A percentile compares a stretch with the other conserved stretches of the same genome.
phyloP scores from a whole-genome alignment of 2,329 filamentous ascomycete genomes.

The Calonectria fujianensis region DNA sequence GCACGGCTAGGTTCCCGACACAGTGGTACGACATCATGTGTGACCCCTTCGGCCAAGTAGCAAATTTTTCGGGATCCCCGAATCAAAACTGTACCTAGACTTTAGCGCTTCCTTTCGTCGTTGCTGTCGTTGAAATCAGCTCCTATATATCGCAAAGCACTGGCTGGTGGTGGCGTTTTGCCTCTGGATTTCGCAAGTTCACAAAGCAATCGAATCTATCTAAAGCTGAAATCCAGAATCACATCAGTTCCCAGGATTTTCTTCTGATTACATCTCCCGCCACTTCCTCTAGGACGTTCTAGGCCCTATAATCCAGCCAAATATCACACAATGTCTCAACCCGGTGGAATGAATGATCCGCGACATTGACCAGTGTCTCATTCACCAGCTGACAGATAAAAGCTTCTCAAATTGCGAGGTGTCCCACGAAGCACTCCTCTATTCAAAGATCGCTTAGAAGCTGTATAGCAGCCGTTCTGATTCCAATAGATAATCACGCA shows the following conservation, averaged over 20 bases:
- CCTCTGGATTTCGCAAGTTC: background rate
- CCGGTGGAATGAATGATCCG: conserved; percentile 25
- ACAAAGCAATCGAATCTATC: background rate
- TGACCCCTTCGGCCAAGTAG: background rate
- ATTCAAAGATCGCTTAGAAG: background rate
- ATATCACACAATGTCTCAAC: conserved; percentile 13
- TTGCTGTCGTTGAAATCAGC: background rate
- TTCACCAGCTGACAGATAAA: background rate
- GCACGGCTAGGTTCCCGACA: background rate
- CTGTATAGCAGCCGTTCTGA: too few species aligned
- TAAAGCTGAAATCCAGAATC: background rate
- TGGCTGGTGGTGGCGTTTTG: background rate
- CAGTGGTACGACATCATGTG: background rate
- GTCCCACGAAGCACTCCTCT: background rate
- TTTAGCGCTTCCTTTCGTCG: background rate
- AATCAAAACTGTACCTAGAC: background rate
- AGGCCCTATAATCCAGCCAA: background rate
- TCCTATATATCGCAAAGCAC: background rate
- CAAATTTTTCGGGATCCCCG: background rate
- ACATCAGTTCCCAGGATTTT: background rate
- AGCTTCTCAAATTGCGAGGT: background rate
- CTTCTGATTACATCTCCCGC: background rate
- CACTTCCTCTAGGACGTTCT: background rate
- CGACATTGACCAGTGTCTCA: conserved; percentile 26
- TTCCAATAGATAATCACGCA: background rate